Evolutionary conservation across 1,284 basidiomycete species (phyloP).

Genomic region (Tremellales sp.): DNA sequence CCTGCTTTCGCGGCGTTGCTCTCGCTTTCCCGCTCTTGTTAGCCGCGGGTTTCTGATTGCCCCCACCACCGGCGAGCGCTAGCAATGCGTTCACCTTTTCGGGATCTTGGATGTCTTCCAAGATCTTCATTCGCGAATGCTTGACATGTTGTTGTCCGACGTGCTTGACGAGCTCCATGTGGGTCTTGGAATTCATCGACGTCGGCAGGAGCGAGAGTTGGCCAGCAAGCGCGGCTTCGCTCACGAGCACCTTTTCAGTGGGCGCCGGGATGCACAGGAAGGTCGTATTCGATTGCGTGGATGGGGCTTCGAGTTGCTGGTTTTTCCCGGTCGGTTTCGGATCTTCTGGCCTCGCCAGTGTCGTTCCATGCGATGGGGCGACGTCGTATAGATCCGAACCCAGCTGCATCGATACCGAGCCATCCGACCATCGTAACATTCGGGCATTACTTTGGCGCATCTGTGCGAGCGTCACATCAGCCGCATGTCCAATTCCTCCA

Average conservation of each 20-base stretch:
- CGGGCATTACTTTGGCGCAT: constrained; percentile 40
- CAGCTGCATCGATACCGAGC: constrained; percentile 44
- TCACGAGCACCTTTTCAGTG: constrained; percentile 34
- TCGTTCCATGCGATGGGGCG: constrained; percentile 35
- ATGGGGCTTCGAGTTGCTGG: background rate
- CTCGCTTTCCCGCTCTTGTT: constrained; percentile 5
- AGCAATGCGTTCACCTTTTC: constrained; percentile 28
- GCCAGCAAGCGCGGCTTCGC: constrained; percentile 39
- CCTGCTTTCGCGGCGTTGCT: constrained; percentile 8
- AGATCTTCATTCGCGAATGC: constrained; percentile 41
- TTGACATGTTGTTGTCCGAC: constrained; percentile 44
- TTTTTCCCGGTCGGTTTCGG: background rate
- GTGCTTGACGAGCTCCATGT: constrained; percentile 42
- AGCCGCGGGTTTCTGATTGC: constrained; percentile 7
- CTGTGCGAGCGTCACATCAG: constrained; percentile 12
- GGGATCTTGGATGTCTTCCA: constrained; percentile 35
- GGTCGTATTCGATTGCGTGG: constrained; percentile 18
- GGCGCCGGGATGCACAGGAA: constrained; percentile 32
- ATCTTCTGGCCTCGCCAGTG: constrained; percentile 19
- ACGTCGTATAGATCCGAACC: constrained; percentile 47
- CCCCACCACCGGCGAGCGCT: constrained; percentile 20
- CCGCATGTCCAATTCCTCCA: background rate
- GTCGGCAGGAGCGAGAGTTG: constrained; percentile 40
- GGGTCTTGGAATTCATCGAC: constrained; percentile 39
- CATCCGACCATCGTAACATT: constrained; percentile 49